Conservation (phyloP, 75 land plant genomes). For the Pseudotsuga menziesii region DNA sequence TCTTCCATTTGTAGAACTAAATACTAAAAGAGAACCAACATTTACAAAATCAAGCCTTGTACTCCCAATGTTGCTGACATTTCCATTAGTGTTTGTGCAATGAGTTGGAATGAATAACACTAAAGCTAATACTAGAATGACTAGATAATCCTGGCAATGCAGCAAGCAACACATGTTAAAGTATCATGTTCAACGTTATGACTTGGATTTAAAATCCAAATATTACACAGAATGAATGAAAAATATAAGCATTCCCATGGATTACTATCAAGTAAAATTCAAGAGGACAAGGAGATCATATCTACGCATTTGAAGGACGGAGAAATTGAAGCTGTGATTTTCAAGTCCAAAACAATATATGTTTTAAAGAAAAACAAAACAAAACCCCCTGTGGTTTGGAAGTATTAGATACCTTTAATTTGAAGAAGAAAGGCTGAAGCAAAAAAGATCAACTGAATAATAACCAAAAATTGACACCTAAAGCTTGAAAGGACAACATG, state of each 20-base stretch:
- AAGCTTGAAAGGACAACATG: too few relatives aligned
- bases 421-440: too few relatives aligned
- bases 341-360: too few relatives aligned
- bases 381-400: too few relatives aligned
- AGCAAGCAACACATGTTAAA: background rate
- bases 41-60: constrained; percentile 28
- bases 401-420: too few relatives aligned
- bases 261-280: background rate
- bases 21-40: constrained; percentile 57
- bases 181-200: background rate
- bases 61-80: background rate
- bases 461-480: too few relatives aligned
- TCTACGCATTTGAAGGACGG: background rate
- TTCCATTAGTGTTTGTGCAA: background rate
- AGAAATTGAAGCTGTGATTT: background rate
- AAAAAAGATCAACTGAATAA: too few relatives aligned
- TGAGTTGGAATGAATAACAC: background rate
- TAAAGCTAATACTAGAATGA: background rate
- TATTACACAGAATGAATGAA: background rate
- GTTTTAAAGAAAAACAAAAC: too few relatives aligned
- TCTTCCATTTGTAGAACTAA: constrained; percentile 47
- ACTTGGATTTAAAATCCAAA: background rate
- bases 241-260: background rate
- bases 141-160: background rate
- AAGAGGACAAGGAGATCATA: background rate